Conservation (phyloP, 257 asterid species). For the Solanum sejunctum region DNA sequence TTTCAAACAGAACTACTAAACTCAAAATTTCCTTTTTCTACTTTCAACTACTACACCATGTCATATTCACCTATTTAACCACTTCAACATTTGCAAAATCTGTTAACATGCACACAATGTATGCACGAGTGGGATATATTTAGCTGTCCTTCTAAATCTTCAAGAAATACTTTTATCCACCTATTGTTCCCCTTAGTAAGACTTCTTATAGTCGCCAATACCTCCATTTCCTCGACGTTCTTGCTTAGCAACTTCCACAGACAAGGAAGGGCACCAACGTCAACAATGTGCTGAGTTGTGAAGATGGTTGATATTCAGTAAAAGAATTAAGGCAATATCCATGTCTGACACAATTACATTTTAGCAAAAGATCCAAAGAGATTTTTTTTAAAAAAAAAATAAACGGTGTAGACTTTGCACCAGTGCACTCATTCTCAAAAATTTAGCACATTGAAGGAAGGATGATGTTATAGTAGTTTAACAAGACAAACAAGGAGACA, state of each 20-base stretch:
- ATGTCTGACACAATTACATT: not conserved
- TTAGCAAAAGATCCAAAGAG: not conserved
- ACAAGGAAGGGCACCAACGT: not conserved
- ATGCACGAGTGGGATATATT: not conserved
- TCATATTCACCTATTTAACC: too few relatives aligned
- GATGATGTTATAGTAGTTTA: not conserved
- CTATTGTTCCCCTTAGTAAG: not conserved
- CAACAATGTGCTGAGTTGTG: not conserved
- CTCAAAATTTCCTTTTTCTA: too few relatives aligned
- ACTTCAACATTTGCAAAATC: too few relatives aligned
- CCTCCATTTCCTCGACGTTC: not conserved
- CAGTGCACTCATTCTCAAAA: not conserved
- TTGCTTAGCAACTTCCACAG: not conserved
- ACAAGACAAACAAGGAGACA: not conserved
- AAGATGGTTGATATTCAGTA: not conserved
- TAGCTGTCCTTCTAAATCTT: not conserved
- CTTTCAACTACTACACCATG: too few relatives aligned
- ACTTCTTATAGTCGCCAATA: not conserved
- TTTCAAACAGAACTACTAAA: too few relatives aligned
- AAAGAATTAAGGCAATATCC: not conserved
- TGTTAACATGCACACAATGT: too few relatives aligned
- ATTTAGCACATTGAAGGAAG: not conserved
- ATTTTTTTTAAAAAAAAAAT: not conserved
- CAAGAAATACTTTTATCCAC: not conserved
- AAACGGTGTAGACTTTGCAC: not conserved